Percentiles rank a stretch among this genome's conserved stretches.
Conservation (phyloP, 108 stramenopile species). For the Aureococcus anophagefferens region DNA sequence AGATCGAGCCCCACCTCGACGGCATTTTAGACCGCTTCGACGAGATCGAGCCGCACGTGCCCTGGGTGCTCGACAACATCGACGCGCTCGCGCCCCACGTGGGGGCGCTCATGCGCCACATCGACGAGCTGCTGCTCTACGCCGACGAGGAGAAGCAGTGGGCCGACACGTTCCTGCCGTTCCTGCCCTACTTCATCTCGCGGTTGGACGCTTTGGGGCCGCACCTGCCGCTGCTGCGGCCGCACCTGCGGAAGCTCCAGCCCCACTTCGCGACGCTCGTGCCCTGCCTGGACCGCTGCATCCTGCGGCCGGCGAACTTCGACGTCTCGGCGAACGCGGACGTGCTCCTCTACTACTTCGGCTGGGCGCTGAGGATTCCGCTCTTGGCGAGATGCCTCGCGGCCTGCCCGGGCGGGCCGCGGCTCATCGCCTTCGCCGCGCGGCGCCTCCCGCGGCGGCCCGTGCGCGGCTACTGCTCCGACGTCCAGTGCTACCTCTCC, state of each 20-base stretch:
- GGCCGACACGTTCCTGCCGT: constrained; percentile 42
- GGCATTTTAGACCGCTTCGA: constrained; percentile 34
- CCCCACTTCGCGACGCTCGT: constrained; percentile 1
- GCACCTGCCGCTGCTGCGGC: constrained; percentile 55
- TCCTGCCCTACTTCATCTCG: constrained; percentile 47
- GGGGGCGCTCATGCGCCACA: constrained; percentile 52
- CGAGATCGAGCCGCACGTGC: constrained; percentile 62
- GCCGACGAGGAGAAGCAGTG: constrained; percentile 41
- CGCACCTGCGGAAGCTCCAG: constrained; percentile 32
- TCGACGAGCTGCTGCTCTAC: constrained; percentile 57
- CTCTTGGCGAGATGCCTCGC: constrained; percentile 44
- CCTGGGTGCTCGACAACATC: constrained; percentile 60
- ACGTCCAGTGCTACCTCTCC: neutral
- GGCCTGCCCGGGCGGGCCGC: neutral
- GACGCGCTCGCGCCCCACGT: constrained; percentile 63
- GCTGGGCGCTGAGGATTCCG: constrained; percentile 58
- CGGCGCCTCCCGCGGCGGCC: neutral
- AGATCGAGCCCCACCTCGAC: constrained; percentile 10
- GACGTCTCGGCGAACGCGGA: constrained; percentile 55
- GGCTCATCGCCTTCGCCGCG: neutral
- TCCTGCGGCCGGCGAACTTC: neutral
- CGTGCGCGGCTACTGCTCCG: neutral
- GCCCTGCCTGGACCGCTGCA: constrained; percentile 25
- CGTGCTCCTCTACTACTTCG: constrained; percentile 59
- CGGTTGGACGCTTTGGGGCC: constrained; percentile 52